These are phyloP conservation scores for Penicillium sclerotiorum DNA, from an alignment of 2,329 filamentous ascomycete genomes.

Conservation along the genomic window DNA sequence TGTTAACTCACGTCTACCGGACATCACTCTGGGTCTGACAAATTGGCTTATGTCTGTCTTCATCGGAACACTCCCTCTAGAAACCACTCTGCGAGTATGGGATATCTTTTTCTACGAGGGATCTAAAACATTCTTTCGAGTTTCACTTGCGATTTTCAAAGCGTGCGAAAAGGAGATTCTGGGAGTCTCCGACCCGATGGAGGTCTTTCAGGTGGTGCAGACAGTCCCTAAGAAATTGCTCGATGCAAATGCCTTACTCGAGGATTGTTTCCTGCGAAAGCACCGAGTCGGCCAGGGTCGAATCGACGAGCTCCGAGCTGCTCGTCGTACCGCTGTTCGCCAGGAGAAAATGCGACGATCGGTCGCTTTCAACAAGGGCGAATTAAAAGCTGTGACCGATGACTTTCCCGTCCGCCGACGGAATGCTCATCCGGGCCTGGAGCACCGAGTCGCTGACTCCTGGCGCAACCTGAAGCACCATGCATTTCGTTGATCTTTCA, in stretches of 20 bases:
- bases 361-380: slow-evolving; percentile 37
- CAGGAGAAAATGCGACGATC: slow-evolving; percentile 46
- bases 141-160: slow-evolving; percentile 90
- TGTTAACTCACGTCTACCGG: slow-evolving; percentile 66
- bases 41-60: slow-evolving; percentile 99
- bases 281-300: slow-evolving; percentile 80
- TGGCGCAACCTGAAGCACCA: slow-evolving; percentile 41
- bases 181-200: slow-evolving; percentile 81
- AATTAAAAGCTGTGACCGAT: slow-evolving; percentile 35
- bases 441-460: slow-evolving; percentile 36
- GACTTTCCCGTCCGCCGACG: slow-evolving; percentile 34
- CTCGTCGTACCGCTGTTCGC: slow-evolving; percentile 60
- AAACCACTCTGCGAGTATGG: slow-evolving; percentile 90
- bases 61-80: slow-evolving; percentile 88
- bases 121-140: slow-evolving; percentile 88
- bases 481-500: slow-evolving; percentile 38
- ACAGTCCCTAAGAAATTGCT: slow-evolving; percentile 77
- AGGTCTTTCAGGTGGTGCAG: slow-evolving; percentile 94
- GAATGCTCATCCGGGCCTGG: slow-evolving; percentile 32
- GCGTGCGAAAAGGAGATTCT: slow-evolving; percentile 79
- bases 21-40: slow-evolving; percentile 88
- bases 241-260: slow-evolving; percentile 79
- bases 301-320: slow-evolving; percentile 74
- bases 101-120: slow-evolving; percentile 96
- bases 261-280: slow-evolving; percentile 77